These are phyloP conservation scores for Salix viminalis DNA, from an alignment of 345 rosid species.

Conservation along the genomic window DNA sequence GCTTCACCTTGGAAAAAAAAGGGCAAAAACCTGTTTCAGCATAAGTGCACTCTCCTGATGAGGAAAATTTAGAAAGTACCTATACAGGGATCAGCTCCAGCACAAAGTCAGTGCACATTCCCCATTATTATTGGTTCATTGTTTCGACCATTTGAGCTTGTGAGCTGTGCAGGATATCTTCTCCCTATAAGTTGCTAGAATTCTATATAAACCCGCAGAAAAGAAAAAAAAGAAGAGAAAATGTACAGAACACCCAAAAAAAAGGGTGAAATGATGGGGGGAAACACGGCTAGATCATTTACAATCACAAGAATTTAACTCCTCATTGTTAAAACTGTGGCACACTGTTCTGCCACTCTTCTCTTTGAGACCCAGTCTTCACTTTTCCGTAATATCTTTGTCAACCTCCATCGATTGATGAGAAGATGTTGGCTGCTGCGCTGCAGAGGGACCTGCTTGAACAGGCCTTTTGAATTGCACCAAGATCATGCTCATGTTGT, in stretches of 20 bases:
- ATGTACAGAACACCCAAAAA: neutral
- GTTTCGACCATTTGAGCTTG: neutral
- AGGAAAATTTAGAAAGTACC: neutral
- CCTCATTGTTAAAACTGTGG: neutral
- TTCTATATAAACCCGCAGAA: neutral
- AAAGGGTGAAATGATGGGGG: neutral
- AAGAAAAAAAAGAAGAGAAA: too few species aligned
- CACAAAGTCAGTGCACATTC: neutral
- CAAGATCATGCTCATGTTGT: slow-evolving; percentile 97
- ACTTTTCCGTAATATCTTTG: neutral
- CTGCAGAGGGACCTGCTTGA: slow-evolving; percentile 24
- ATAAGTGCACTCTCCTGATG: neutral
- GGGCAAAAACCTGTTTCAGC: too few species aligned
- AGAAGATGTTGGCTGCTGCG: slow-evolving; percentile 12
- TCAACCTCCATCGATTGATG: slow-evolving; percentile 1
- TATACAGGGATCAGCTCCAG: neutral
- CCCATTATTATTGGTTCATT: neutral
- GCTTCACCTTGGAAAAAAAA: too few species aligned
- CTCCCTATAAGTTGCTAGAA: neutral
- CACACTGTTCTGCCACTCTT: neutral
- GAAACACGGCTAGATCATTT: slow-evolving; percentile 12
- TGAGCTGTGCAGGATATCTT: neutral
- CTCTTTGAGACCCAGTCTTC: slow-evolving; percentile 3
- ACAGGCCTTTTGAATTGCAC: slow-evolving; percentile 76
- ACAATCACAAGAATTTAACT: slow-evolving; percentile 15